Percentiles rank a stretch among this genome's conserved stretches.
These are phyloP conservation scores for Pestalotiopsis sp. DNA, from an alignment of 2,329 filamentous ascomycete genomes.

Conservation along the genomic window DNA sequence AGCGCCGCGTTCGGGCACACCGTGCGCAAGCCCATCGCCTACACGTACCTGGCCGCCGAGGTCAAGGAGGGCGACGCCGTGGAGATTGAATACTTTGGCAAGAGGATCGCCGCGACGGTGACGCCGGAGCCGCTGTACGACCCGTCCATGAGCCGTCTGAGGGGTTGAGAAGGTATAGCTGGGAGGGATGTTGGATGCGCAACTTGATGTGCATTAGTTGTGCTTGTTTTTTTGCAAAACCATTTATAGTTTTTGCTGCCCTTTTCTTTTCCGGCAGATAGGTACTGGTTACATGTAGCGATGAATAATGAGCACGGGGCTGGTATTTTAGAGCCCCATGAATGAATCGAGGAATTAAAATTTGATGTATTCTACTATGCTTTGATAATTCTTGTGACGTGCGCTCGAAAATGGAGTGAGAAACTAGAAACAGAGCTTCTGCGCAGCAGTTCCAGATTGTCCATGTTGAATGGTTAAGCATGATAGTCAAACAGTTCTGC, in stretches of 20 bases:
- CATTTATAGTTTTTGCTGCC: neutral
- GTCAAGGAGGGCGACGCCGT: conserved; percentile 51
- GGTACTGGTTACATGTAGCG: neutral
- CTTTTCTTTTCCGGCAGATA: neutral
- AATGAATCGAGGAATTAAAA: too few relatives aligned
- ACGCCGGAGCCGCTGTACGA: conserved; percentile 51
- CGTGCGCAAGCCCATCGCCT: conserved; percentile 60
- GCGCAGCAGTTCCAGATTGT: too few relatives aligned
- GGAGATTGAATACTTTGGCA: conserved; percentile 65
- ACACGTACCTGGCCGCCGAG: conserved; percentile 55
- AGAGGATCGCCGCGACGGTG: conserved; percentile 55
- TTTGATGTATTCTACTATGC: neutral
- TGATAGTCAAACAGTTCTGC: too few relatives aligned
- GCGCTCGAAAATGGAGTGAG: too few relatives aligned
- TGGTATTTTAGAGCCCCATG: neutral
- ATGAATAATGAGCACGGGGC: neutral
- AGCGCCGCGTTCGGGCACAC: conserved; percentile 64
- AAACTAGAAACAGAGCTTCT: too few relatives aligned
- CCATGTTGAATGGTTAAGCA: too few relatives aligned
- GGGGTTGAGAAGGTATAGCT: neutral
- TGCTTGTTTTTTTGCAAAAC: neutral
- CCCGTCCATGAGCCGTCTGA: conserved; percentile 24
- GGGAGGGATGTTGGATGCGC: neutral
- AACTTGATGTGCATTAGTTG: neutral
- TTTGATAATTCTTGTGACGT: neutral